Conservation (phyloP, 2,329 filamentous ascomycete species). For the Lachnellula arida region DNA sequence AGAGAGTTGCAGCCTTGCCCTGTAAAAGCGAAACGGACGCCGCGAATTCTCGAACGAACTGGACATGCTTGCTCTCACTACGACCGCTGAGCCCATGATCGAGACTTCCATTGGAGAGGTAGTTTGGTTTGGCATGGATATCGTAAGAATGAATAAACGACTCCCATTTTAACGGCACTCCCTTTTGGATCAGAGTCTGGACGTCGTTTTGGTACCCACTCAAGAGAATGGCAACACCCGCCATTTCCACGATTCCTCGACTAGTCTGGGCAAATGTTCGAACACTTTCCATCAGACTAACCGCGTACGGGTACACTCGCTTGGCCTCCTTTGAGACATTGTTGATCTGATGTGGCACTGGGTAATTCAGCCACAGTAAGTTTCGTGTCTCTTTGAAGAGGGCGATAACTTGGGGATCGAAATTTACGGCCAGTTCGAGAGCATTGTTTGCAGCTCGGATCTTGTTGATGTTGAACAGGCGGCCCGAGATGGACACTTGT, state of each 20-base stretch:
- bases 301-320: constrained; percentile 93
- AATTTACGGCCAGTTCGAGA: constrained; percentile 88
- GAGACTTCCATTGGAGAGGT: constrained; percentile 54
- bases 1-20: constrained; percentile 74
- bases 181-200: constrained; percentile 76
- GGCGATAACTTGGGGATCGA: constrained; percentile 94
- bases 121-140: constrained; percentile 66
- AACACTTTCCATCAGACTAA: constrained; percentile 98
- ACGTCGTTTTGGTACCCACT: constrained; percentile 91
- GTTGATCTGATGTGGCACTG: constrained; percentile 88
- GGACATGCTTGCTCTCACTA: constrained; percentile 86
- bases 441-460: constrained; percentile 87
- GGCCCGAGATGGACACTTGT: constrained; percentile 86
- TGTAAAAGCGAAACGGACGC: constrained; percentile 83
- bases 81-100: constrained; percentile 54
- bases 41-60: constrained; percentile 93
- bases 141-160: constrained; percentile 98
- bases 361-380: constrained; percentile 88
- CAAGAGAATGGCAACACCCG: constrained; percentile 79
- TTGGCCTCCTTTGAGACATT: constrained; percentile 99
- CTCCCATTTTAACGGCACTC: constrained; percentile 90
- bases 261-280: constrained; percentile 86
- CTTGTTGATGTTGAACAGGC: constrained; percentile 83
- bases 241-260: constrained; percentile 78
- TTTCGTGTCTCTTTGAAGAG: constrained; percentile 99